These are phyloP conservation scores for Calocera cornea DNA, from an alignment of 768 basidiomycete genomes.

Conservation along the genomic window DNA sequence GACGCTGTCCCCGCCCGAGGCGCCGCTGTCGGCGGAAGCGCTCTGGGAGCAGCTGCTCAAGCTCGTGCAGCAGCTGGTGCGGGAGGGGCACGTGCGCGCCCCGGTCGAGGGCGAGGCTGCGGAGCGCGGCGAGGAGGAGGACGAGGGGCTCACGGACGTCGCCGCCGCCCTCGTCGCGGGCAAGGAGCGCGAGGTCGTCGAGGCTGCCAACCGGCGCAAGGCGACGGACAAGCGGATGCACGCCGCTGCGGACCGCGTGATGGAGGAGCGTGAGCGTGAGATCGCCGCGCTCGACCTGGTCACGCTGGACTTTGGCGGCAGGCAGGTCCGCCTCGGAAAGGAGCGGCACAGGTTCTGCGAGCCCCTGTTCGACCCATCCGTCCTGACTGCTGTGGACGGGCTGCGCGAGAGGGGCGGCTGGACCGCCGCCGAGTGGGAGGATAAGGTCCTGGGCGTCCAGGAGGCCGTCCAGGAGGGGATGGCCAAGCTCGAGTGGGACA, in stretches of 20 bases:
- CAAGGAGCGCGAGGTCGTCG: conserved; percentile 81
- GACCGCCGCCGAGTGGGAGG: conserved; percentile 15
- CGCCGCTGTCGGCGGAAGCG: conserved; percentile 33
- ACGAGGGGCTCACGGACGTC: conserved; percentile 80
- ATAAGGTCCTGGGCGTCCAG: conserved; percentile 3
- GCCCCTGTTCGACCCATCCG: conserved; percentile 63
- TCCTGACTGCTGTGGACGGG: conserved; percentile 32
- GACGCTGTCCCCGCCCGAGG: conserved; percentile 40
- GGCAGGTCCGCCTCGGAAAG: conserved; percentile 63
- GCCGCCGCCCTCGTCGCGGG: conserved; percentile 82
- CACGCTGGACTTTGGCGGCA: conserved; percentile 42
- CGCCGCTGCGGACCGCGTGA: conserved; percentile 26
- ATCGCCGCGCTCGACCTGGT: conserved; percentile 76
- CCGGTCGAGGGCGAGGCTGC: conserved; percentile 55
- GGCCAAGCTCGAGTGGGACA: conserved; percentile 44
- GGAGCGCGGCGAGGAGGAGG: conserved; percentile 34
- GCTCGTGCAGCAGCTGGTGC: conserved; percentile 50
- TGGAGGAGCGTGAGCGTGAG: conserved; percentile 64
- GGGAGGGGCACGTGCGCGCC: conserved; percentile 53
- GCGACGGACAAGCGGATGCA: conserved; percentile 44
- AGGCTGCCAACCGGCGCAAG: conserved; percentile 42
- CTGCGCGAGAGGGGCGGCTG: conserved; percentile 19
- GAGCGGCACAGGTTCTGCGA: conserved; percentile 86
- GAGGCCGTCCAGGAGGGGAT: conserved; percentile 8
- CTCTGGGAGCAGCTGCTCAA: conserved; percentile 43